Conservation (phyloP, 1,139 yeast species). For the Debaryomyces subglobosus region DNA sequence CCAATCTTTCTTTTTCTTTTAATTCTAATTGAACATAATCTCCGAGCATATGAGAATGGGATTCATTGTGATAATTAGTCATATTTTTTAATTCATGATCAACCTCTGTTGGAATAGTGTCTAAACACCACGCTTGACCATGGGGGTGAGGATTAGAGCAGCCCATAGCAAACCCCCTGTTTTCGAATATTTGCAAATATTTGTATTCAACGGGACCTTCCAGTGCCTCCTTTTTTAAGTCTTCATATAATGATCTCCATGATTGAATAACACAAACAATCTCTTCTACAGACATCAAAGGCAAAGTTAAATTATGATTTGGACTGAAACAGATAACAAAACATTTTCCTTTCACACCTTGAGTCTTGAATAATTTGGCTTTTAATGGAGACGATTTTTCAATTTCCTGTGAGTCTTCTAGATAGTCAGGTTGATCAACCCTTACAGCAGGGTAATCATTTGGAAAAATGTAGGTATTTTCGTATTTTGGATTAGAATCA, state of each 20-base stretch:
- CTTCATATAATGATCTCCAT: conserved; percentile 60
- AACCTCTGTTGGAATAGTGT: conserved; percentile 70
- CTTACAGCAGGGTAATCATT: conserved; percentile 77
- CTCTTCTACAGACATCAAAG: conserved; percentile 55
- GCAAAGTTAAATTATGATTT: conserved; percentile 68
- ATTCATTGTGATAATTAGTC: conserved; percentile 47
- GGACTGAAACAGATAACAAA: conserved; percentile 76
- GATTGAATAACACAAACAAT: conserved; percentile 54
- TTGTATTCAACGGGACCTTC: conserved; percentile 49
- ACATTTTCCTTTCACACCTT: conserved; percentile 70
- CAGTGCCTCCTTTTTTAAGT: conserved; percentile 38
- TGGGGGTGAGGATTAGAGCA: conserved; percentile 85
- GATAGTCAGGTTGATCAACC: conserved; percentile 55
- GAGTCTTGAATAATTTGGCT: conserved; percentile 52
- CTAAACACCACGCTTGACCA: conserved; percentile 79
- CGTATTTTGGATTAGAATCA: conserved; percentile 62
- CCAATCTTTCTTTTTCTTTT: conserved; percentile 53
- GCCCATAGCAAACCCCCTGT: conserved; percentile 82
- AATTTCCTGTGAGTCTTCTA: conserved; percentile 17
- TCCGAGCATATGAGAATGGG: conserved; percentile 55
- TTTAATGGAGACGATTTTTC: conserved; percentile 28
- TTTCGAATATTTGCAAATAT: conserved; percentile 75
- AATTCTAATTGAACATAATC: conserved; percentile 68
- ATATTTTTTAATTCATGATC: conserved; percentile 57
- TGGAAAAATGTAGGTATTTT: conserved; percentile 58